Percentiles rank a stretch among this genome's conserved stretches.
These are phyloP conservation scores for Phragmites australis DNA, from an alignment of 176 grass and related monocot species.

Conservation along the genomic window DNA sequence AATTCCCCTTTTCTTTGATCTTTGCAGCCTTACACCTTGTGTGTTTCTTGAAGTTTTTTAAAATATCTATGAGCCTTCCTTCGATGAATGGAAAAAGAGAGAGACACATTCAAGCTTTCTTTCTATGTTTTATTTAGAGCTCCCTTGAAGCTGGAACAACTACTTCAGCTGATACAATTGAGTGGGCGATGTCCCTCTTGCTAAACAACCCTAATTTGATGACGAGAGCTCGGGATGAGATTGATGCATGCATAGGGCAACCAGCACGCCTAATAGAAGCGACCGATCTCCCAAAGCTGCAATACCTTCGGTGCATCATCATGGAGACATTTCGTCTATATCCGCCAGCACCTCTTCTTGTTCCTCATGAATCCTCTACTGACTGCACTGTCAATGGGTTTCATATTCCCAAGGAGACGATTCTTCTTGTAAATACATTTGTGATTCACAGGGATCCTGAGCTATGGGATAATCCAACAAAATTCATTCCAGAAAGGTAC, in stretches of 20 bases:
- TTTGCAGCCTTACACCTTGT: not conserved
- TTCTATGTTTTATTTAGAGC: not conserved
- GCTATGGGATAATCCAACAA: not conserved
- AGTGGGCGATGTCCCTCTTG: conserved; percentile 14
- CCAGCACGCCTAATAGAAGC: not conserved
- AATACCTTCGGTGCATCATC: conserved; percentile 11
- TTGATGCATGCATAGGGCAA: not conserved
- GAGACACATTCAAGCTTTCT: not conserved
- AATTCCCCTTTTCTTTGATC: not conserved
- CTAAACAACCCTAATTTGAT: not conserved
- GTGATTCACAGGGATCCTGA: not conserved
- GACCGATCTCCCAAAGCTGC: not conserved
- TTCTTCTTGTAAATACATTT: not conserved
- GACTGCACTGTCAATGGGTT: not conserved
- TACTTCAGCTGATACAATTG: not conserved
- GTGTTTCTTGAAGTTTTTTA: not conserved
- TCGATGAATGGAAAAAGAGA: not conserved
- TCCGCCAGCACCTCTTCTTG: not conserved
- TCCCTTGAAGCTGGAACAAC: conserved; percentile 3
- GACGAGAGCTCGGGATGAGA: not conserved
- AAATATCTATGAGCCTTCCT: not conserved
- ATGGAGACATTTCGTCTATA: not conserved
- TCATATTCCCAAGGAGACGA: not conserved
- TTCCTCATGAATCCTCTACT: not conserved
- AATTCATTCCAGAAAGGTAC: conserved; percentile 5